phyloP scores from a whole-genome alignment of 352 stramenopile genomes.

The Pythium utonaiense region DNA sequence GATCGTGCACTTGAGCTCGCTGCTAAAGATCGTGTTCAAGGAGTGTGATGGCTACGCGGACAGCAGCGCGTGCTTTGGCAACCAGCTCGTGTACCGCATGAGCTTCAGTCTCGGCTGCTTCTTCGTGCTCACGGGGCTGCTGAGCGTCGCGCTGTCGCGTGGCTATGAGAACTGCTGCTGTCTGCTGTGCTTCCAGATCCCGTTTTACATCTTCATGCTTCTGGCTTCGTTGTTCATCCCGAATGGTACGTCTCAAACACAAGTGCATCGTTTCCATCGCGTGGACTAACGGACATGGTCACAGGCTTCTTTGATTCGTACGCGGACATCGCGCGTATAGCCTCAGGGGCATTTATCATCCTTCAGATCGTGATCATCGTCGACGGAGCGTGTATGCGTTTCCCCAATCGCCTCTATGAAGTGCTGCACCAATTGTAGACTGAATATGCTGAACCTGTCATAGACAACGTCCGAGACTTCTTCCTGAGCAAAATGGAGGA shows the following conservation, averaged over 20 bases:
- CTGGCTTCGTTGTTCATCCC: conserved; percentile 62
- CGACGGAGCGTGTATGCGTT: conserved; percentile 62
- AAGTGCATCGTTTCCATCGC: no score
- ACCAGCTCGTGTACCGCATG: conserved; percentile 74
- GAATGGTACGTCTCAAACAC: conserved; percentile 38
- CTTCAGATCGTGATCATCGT: conserved; percentile 82
- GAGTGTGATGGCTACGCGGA: conserved; percentile 39
- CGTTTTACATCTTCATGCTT: conserved; percentile 49
- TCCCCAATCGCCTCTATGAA: no score
- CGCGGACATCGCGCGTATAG: conserved; percentile 50
- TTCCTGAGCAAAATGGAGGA: conserved; percentile 69
- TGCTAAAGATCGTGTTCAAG: conserved; percentile 35
- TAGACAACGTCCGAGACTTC: conserved; percentile 69
- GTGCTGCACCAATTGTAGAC: no score
- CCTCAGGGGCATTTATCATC: conserved; percentile 63
- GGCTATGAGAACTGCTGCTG: conserved; percentile 64
- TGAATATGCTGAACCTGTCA: no score
- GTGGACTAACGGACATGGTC: no score
- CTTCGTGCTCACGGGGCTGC: conserved; percentile 48
- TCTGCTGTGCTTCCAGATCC: conserved; percentile 58
- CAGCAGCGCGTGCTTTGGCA: conserved; percentile 51
- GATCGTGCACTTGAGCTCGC: conserved; percentile 32
- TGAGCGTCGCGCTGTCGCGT: conserved; percentile 47
- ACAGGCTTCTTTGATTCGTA: conserved; percentile 76
- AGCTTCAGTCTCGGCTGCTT: conserved; percentile 71